Evolutionary conservation across 225 moss, liverwort and hornwort species (phyloP).

Genomic region (Antitrichia curtipendula): DNA sequence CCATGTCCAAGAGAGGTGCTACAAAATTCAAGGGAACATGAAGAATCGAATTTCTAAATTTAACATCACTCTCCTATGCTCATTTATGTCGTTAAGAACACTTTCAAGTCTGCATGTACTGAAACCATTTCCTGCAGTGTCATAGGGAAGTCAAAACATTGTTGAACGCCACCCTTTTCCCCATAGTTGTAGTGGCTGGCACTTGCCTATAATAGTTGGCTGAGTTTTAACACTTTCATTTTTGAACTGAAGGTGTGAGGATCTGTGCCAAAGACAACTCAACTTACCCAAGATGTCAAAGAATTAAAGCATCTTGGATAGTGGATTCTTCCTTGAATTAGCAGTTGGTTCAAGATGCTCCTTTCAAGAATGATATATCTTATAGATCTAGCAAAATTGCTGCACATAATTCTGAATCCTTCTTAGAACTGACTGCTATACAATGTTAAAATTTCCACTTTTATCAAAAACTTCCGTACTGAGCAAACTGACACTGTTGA

Average conservation of each 20-base stretch:
- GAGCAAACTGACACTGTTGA: background rate
- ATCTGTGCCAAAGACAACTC: background rate
- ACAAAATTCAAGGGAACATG: background rate
- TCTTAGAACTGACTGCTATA: background rate
- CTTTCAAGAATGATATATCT: background rate
- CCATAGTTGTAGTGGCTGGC: background rate
- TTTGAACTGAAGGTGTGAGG: background rate
- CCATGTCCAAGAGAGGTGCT: background rate
- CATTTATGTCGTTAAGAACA: background rate
- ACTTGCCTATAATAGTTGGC: background rate
- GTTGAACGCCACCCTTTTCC: background rate
- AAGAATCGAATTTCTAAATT: background rate
- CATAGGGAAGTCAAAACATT: background rate
- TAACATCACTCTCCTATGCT: background rate
- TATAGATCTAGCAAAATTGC: background rate
- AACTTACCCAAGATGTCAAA: background rate
- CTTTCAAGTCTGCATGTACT: background rate
- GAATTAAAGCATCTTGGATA: background rate
- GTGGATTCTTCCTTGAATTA: background rate
- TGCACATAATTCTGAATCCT: background rate
- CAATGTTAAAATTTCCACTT: background rate
- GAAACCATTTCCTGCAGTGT: background rate
- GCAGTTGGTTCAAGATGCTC: background rate
- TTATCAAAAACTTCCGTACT: background rate
- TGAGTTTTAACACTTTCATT: background rate